Conservation (phyloP, 768 basidiomycete species). For the Wakefieldia striispora region DNA sequence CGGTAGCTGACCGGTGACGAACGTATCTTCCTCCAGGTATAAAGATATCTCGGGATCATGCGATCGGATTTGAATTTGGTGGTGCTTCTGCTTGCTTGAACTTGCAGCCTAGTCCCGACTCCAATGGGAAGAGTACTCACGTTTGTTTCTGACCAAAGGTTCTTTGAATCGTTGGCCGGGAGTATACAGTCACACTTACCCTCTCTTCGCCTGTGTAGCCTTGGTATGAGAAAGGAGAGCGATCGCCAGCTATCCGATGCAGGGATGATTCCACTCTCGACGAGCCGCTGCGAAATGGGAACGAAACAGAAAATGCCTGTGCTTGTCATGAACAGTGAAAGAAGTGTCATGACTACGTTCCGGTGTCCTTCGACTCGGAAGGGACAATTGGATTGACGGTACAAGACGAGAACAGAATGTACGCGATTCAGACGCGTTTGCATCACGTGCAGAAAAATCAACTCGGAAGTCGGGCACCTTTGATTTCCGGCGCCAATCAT, state of each 20-base stretch:
- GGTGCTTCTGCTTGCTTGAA: background rate
- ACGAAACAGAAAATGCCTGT: slow-evolving; percentile 27
- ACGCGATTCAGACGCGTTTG: slow-evolving; percentile 7
- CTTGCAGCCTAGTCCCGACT: background rate
- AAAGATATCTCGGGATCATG: background rate
- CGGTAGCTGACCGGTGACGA: background rate
- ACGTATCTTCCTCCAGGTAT: background rate
- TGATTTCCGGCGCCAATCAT: background rate
- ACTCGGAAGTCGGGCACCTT: background rate
- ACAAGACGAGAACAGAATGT: background rate
- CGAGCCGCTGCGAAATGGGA: slow-evolving; percentile 25
- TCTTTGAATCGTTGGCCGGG: background rate
- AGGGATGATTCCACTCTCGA: slow-evolving; percentile 21
- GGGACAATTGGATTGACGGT: too few species aligned
- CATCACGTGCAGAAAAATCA: slow-evolving; percentile 26
- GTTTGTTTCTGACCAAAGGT: background rate
- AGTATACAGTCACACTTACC: background rate
- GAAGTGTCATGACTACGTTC: slow-evolving; percentile 15
- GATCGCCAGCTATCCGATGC: slow-evolving; percentile 6
- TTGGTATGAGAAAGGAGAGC: background rate
- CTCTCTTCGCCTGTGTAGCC: background rate
- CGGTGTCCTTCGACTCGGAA: background rate
- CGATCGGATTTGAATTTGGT: background rate
- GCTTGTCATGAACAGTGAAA: slow-evolving; percentile 24
- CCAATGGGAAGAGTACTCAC: slow-evolving; percentile 4